These are phyloP conservation scores for Phaeosphaeriaceae sp. DNA, from an alignment of 2,329 filamentous ascomycete genomes.

Conservation along the genomic window DNA sequence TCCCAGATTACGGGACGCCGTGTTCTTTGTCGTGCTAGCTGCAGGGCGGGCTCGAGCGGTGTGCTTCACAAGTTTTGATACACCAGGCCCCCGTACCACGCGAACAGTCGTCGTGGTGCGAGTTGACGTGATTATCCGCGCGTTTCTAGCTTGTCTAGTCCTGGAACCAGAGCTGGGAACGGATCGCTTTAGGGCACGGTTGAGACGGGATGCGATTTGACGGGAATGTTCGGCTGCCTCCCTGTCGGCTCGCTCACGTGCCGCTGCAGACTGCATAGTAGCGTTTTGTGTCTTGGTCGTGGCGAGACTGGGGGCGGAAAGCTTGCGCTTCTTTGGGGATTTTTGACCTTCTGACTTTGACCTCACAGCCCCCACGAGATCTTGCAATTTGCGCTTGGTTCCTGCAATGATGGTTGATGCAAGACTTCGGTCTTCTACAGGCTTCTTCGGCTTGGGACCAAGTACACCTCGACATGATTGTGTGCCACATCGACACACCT, in stretches of 20 bases:
- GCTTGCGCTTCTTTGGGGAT: slow-evolving; percentile 43
- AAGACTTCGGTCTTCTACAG: slow-evolving; percentile 42
- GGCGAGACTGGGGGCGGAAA: slow-evolving; percentile 20
- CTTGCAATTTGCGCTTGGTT: slow-evolving; percentile 45
- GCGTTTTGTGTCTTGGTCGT: slow-evolving; percentile 36
- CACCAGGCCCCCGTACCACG: slow-evolving; percentile 28
- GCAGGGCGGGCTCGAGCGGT: slow-evolving; percentile 13
- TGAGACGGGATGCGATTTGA: slow-evolving; percentile 41
- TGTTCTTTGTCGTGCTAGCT: slow-evolving; percentile 8
- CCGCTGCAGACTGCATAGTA: slow-evolving; percentile 24
- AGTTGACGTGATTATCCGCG: slow-evolving; percentile 7
- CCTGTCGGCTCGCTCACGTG: slow-evolving; percentile 33
- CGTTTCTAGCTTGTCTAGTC: slow-evolving; percentile 8
- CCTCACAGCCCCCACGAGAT: slow-evolving; percentile 32
- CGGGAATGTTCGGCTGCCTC: slow-evolving; percentile 36
- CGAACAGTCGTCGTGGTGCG: slow-evolving; percentile 29
- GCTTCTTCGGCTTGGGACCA: slow-evolving; percentile 62
- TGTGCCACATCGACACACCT: slow-evolving; percentile 69
- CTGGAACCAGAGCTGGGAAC: slow-evolving; percentile 17
- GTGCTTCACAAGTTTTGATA: slow-evolving; percentile 32
- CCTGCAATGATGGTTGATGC: slow-evolving; percentile 38
- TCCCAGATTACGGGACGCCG: slow-evolving; percentile 12
- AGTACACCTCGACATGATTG: slow-evolving; percentile 67
- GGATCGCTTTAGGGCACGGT: slow-evolving; percentile 39
- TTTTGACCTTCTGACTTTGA: slow-evolving; percentile 26